Evolutionary conservation across 2,329 filamentous ascomycete genomes (phyloP).

Genomic region (Trichoderma semiorbis): DNA sequence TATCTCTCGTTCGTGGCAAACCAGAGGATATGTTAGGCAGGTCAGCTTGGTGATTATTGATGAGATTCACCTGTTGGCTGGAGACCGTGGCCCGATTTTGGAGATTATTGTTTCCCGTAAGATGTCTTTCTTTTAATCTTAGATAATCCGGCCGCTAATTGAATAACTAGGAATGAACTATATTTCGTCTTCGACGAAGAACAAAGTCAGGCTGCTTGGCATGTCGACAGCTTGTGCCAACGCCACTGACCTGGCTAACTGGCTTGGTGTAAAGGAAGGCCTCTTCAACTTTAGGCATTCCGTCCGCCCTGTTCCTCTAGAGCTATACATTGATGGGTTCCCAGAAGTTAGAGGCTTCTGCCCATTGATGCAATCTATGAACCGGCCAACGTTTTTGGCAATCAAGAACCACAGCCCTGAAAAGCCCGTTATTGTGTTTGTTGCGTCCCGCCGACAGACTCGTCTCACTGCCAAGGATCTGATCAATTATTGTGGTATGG

Average conservation of each 20-base stretch:
- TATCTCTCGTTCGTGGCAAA: constrained; percentile 98
- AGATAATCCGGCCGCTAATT: neutral
- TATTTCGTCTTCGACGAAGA: constrained; percentile 90
- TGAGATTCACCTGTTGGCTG: constrained; percentile 95
- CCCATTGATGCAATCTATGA: constrained; percentile 98
- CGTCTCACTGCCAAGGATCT: constrained; percentile 92
- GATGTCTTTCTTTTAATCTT: neutral
- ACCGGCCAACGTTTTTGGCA: constrained; percentile 90
- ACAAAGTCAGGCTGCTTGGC: constrained; percentile 83
- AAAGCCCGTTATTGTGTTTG: constrained; percentile 97
- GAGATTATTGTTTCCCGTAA: constrained; percentile 84
- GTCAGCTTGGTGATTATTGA: constrained; percentile 97
- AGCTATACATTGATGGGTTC: constrained; percentile 97
- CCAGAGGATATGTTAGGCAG: constrained; percentile 89
- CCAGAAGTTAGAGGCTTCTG: constrained; percentile 94
- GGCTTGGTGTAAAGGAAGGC: constrained; percentile 93
- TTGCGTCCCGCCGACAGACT: constrained; percentile 91
- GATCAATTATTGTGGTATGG: constrained; percentile 97
- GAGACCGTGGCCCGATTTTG: constrained; percentile 92
- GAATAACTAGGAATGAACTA: constrained; percentile 83
- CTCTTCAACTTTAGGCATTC: constrained; percentile 98
- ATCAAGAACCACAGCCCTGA: constrained; percentile 95
- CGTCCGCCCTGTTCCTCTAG: constrained; percentile 89
- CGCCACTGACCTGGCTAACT: constrained; percentile 88
- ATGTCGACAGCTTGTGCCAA: constrained; percentile 99